phyloP scores from a whole-genome alignment of 331 rosid genomes.

The Arachis monticola region DNA sequence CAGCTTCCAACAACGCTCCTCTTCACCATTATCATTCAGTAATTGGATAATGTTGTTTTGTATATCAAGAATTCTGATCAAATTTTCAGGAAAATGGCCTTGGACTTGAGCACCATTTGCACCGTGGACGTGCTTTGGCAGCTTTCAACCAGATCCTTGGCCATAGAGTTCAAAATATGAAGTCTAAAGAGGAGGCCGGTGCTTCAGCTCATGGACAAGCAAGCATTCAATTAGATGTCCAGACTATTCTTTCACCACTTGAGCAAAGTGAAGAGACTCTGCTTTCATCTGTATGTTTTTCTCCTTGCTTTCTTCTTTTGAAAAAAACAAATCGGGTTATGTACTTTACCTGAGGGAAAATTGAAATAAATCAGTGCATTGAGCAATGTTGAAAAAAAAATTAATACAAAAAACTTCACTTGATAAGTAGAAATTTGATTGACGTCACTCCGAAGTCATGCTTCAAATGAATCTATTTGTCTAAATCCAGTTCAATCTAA shows the following conservation, averaged over 20 bases:
- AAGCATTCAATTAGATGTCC: slow-evolving; percentile 83
- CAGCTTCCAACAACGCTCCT: neutral
- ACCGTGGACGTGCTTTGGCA: slow-evolving; percentile 89
- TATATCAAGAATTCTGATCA: slow-evolving; percentile 35
- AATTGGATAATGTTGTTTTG: slow-evolving; percentile 16
- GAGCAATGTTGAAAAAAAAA: slow-evolving; percentile 23
- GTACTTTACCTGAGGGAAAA: slow-evolving; percentile 32
- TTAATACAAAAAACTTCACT: neutral
- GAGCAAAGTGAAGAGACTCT: slow-evolving; percentile 71
- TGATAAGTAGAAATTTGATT: slow-evolving; percentile 20
- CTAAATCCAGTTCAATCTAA: slow-evolving; percentile 9
- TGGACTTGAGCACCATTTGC: slow-evolving; percentile 93
- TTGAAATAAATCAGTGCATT: slow-evolving; percentile 21
- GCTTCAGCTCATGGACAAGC: slow-evolving; percentile 61
- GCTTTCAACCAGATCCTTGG: slow-evolving; percentile 84
- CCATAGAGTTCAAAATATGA: slow-evolving; percentile 74
- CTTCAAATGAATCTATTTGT: slow-evolving; percentile 26
- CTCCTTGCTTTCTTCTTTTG: slow-evolving; percentile 1
- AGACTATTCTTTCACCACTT: slow-evolving; percentile 77
- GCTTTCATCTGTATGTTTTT: slow-evolving; percentile 75
- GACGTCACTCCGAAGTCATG: slow-evolving; percentile 8
- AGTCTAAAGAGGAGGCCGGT: slow-evolving; percentile 59
- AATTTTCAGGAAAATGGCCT: slow-evolving; percentile 74
- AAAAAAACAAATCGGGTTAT: neutral
- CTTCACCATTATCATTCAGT: slow-evolving; percentile 21